Evolutionary conservation across 2,329 filamentous ascomycete genomes (phyloP), one percentile per base, ranked within the genome.

Genomic region (Gnomoniopsis smithogilvyi): DNA sequence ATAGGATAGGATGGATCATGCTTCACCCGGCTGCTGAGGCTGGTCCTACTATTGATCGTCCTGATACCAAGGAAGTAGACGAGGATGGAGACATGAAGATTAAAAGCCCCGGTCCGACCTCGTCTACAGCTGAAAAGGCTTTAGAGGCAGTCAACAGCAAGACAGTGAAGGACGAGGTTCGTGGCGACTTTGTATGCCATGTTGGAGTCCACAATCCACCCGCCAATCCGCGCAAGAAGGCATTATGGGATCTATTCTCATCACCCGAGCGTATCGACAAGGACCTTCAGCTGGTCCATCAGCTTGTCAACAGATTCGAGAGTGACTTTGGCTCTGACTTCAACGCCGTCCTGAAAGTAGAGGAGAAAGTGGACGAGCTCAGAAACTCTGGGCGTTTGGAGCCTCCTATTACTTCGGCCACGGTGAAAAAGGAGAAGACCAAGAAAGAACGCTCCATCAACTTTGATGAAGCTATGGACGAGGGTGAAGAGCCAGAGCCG

Each of bases 1-100:
- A 99, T 71, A 89, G 95, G 22, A 98, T 99, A 73, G 95, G 95
- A 22, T 99, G 96, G 94, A 96, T 99, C 62, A 95, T 98, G 83
- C 82, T 99, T 11, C 90, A 98, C 68, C 89, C 92, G 17, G 86
- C 86, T 15, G 81, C 89, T 1, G 91, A 96, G 58, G 79, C 82
- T 22, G 76, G 81, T 6, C 78, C 83, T 50, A 80, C 86, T 14
- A 78, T 87, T 61, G 91, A 96, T 66, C 82, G 88, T 62, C 81
- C 84, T n/a, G 90, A 95, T 65, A 83, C 84, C 14, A 86, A 89
- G 64, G 89, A 92, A 51, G 88, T 89, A 48, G 83, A 87, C 58
- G 76, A 72, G 11, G 82, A 84, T 57, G 81, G 81, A 15, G 84
- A 85, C 49, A 72, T 79, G 65, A 79, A 83, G 45, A 79, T 80